phyloP scores from a whole-genome alignment of 2,329 filamentous ascomycete species.

The Mycosphaerella arachidis region DNA sequence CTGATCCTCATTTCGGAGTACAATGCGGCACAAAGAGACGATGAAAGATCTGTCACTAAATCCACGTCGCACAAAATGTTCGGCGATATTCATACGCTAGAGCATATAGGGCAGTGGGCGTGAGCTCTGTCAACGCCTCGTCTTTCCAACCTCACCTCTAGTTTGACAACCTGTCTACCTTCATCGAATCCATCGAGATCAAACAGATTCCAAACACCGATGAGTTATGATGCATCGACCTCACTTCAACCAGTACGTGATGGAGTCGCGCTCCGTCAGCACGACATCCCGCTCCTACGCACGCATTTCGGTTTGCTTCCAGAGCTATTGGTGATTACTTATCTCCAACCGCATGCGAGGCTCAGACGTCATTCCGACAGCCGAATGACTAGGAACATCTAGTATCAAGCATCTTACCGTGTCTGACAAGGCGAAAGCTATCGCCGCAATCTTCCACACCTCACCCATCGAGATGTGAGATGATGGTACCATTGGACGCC shows the following conservation, averaged over 20 bases:
- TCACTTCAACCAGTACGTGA: neutral
- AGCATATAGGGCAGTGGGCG: neutral
- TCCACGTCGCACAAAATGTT: too few species aligned
- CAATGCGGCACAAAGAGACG: too few species aligned
- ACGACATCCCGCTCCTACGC: neutral
- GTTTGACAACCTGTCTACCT: neutral
- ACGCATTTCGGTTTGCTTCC: neutral
- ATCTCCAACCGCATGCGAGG: too few species aligned
- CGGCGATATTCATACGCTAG: neutral
- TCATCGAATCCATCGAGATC: neutral
- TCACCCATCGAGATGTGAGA: neutral
- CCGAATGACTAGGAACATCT: too few species aligned
- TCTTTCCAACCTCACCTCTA: neutral
- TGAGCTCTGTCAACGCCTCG: neutral
- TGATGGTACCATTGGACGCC: neutral
- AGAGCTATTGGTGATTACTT: neutral
- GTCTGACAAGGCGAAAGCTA: neutral
- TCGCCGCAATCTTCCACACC: neutral
- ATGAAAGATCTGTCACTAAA: too few species aligned
- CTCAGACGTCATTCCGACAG: too few species aligned
- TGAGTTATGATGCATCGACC: neutral
- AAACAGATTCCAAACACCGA: neutral
- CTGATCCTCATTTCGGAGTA: too few species aligned
- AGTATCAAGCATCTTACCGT: neutral
- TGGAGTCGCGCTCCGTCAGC: neutral